Evolutionary conservation across 2,329 filamentous ascomycete species (phyloP).

Genomic region (Orbilia oligospora): DNA sequence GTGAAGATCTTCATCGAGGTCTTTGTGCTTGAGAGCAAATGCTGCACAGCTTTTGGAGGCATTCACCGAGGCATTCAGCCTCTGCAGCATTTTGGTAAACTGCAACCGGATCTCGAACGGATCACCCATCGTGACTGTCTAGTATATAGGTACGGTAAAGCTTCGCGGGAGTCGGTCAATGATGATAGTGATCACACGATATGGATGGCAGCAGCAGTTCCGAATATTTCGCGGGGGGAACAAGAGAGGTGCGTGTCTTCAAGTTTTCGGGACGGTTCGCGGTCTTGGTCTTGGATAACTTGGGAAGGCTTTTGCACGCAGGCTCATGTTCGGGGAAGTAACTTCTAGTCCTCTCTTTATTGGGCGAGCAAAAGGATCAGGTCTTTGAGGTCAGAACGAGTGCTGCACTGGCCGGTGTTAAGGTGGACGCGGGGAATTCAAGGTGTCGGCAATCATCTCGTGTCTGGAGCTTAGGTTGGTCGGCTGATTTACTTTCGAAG

Average conservation of each 20-base stretch:
- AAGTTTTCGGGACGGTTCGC: conserved; percentile 48
- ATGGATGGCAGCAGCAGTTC: background rate
- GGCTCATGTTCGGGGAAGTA: conserved; percentile 42
- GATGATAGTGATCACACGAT: too few relatives aligned
- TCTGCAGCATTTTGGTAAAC: conserved; percentile 90
- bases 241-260: conserved; percentile 14
- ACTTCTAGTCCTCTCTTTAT: background rate
- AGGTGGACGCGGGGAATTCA: conserved; percentile 13
- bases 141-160: background rate
- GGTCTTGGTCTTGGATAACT: conserved; percentile 27
- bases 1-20: conserved; percentile 97
- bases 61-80: conserved; percentile 89
- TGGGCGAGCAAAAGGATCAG: background rate
- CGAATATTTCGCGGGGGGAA: background rate
- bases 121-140: conserved; percentile 75
- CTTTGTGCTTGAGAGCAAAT: conserved; percentile 92
- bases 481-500: background rate
- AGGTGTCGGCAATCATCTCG: conserved; percentile 1
- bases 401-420: conserved; percentile 22
- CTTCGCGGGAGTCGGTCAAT: background rate
- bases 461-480: background rate
- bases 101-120: conserved; percentile 99
- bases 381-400: background rate
- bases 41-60: conserved; percentile 92
- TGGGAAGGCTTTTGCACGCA: conserved; percentile 22